These are phyloP conservation scores for Trichocladium uniseriatum DNA, from an alignment of 495 filamentous ascomycete species.

Conservation along the genomic window DNA sequence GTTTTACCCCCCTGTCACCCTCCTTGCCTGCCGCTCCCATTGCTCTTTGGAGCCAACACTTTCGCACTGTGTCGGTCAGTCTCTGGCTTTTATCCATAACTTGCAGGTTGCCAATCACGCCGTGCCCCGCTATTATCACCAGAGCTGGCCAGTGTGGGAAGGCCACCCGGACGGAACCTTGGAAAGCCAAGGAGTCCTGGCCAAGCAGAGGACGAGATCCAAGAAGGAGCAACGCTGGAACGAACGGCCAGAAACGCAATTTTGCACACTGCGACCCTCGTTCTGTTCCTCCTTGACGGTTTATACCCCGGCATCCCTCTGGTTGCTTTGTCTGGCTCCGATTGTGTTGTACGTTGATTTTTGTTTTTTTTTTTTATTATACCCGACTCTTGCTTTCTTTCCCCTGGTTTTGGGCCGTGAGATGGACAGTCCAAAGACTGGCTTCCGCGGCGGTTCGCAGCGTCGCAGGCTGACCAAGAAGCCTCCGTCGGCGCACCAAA, in stretches of 20 bases:
- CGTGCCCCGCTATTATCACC: slow-evolving; percentile 7
- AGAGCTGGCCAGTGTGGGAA: slow-evolving; percentile 4
- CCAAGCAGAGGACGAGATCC: slow-evolving; percentile 8
- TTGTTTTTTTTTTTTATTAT: slow-evolving; percentile 11
- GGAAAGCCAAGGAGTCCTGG: not conserved
- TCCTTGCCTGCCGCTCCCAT: not conserved
- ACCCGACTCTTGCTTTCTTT: slow-evolving; percentile 11
- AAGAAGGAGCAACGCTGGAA: slow-evolving; percentile 2
- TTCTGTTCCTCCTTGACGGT: slow-evolving; percentile 24
- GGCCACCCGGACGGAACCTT: not conserved
- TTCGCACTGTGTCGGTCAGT: slow-evolving; percentile 22
- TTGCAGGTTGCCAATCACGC: slow-evolving; percentile 8
- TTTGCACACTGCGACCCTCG: slow-evolving; percentile 19
- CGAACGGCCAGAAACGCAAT: slow-evolving; percentile 21
- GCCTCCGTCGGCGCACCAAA: slow-evolving; percentile 36
- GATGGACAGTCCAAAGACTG: slow-evolving; percentile 35
- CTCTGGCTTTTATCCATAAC: slow-evolving; percentile 10
- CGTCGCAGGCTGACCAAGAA: slow-evolving; percentile 49
- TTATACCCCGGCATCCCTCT: slow-evolving; percentile 8
- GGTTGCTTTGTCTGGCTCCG: not conserved
- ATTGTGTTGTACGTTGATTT: slow-evolving; percentile 9
- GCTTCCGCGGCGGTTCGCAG: slow-evolving; percentile 31
- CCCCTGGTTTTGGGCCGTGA: slow-evolving; percentile 18
- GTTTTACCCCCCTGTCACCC: not conserved
- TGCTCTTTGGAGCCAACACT: too few relatives aligned